Percentiles rank a stretch among this genome's conserved stretches.
These are phyloP conservation scores for Salix brachista DNA, from an alignment of 345 rosid species.

Conservation along the genomic window DNA sequence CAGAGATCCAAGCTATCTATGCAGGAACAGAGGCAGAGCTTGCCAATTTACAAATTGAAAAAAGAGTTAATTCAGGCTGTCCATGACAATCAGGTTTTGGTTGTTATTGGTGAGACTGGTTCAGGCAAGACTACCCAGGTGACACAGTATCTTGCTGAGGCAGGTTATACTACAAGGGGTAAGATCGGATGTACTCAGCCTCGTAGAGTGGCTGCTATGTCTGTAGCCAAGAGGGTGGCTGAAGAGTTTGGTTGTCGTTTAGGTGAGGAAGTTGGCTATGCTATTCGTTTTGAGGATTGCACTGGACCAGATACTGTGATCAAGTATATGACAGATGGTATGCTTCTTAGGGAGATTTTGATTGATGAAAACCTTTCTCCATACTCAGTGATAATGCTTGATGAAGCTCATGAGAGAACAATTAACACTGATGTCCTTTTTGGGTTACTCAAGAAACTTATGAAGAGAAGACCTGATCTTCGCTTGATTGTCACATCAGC, in stretches of 20 bases:
- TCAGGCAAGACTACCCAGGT: constrained; percentile 87
- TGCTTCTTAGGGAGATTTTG: constrained; percentile 71
- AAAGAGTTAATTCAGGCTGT: constrained; percentile 83
- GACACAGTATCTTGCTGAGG: constrained; percentile 78
- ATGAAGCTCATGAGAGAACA: constrained; percentile 80
- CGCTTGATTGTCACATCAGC: constrained; percentile 77
- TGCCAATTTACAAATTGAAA: constrained; percentile 86
- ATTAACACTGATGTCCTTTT: constrained; percentile 72
- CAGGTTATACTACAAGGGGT: constrained; percentile 69
- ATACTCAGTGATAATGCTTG: constrained; percentile 66
- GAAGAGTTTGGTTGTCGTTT: constrained; percentile 87
- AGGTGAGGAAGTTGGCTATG: constrained; percentile 86
- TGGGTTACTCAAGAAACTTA: constrained; percentile 62
- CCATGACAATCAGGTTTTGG: constrained; percentile 76
- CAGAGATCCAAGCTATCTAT: constrained; percentile 82
- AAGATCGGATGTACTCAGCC: constrained; percentile 89
- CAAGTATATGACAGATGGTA: constrained; percentile 84
- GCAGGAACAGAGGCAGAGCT: constrained; percentile 84
- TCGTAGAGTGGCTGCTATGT: constrained; percentile 80
- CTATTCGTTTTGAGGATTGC: constrained; percentile 76
- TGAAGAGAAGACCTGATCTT: constrained; percentile 63
- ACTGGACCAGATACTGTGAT: constrained; percentile 84
- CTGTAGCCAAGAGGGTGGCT: constrained; percentile 87
- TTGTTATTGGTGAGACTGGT: constrained; percentile 85
- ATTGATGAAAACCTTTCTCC: constrained; percentile 57